Base-by-base conservation (phyloP, 2,329 filamentous ascomycete species). In the Diaporthe eres region DNA sequence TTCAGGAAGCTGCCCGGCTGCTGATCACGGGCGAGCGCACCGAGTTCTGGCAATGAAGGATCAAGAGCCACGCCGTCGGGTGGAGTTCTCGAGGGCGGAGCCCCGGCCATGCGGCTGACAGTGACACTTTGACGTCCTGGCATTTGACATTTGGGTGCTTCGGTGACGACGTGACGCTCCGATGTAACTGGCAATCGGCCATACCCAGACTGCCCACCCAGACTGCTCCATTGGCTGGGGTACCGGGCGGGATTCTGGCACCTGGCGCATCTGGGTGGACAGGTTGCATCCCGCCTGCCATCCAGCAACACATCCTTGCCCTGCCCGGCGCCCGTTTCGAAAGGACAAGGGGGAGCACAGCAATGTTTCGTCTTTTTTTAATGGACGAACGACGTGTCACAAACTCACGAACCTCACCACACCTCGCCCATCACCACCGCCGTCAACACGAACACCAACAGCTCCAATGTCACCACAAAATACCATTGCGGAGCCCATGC, bases 271-370 rank as follows among this genome's bases (percentile, higher is more conserved):
- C 60, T 63, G 60, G 60, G 39, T 63, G 60, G 60, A 42, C 25
- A 65, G 65, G 65, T 70, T 70, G 65, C 65, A 70, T 70, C 65
- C 65, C 65, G 65, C 65, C 65, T 70, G 65, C 65, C 65, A 70
- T 28, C 65, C 65, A 70, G 34, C 65, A 70, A 39, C 17, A 61
- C n/a, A 61, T 51, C 53, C 44, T 72, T 63, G 44, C 71, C 71
- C 28, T 51, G 71, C 57, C 44, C 34, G 57, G 28, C 28, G 49
- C 49, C 65, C 49, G 65, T 70, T 70, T 70, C 65, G 65, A 42
- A 63, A 53, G 57, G 28, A 42, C 44, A 63, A 53, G 71, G 57
- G 57, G 44, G 17, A 31, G 44, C 13, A 39, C 49, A 37, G 44
- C 44, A 63, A 51, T 63, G 57, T 72, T 53, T 63, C 71, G 58